A percentile compares a stretch with the other conserved stretches of the same genome.
phyloP scores from a whole-genome alignment of 106 monocot genomes.

The Dendrobium officinale region DNA sequence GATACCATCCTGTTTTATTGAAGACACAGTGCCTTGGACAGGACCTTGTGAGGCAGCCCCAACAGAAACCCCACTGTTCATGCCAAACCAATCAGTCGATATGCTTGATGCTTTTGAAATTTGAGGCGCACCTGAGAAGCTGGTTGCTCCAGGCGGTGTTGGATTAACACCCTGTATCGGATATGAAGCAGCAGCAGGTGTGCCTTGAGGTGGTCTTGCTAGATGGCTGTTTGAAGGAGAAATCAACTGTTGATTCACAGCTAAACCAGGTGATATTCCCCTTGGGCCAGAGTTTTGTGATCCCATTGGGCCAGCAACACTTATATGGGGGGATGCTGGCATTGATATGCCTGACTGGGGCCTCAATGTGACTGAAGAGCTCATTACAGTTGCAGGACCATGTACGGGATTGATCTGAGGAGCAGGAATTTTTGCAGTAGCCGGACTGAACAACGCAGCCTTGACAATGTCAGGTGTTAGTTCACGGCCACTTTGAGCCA shows the following conservation, averaged over 20 bases:
- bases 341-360: constrained; percentile 22
- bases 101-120: constrained; percentile 33
- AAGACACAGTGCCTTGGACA: constrained; percentile 17
- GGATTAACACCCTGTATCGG: constrained; percentile 39
- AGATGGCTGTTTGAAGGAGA: constrained; percentile 27
- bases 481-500: constrained; percentile 74
- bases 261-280: constrained; percentile 24
- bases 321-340: constrained; percentile 26
- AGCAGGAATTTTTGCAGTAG: constrained; percentile 77
- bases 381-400: constrained; percentile 28
- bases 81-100: constrained; percentile 65
- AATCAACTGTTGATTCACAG: constrained; percentile 25
- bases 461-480: constrained; percentile 80
- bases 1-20: constrained; percentile 25
- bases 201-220: constrained; percentile 39
- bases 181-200: constrained; percentile 17
- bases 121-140: constrained; percentile 21
- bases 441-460: constrained; percentile 72
- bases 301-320: constrained; percentile 19
- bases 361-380: constrained; percentile 16
- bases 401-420: constrained; percentile 55
- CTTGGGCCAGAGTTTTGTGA: constrained; percentile 40
- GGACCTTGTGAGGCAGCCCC: constrained; percentile 37
- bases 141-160: constrained; percentile 19
- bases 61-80: constrained; percentile 17